Evolutionary conservation across 331 rosid genomes (phyloP), one percentile per base, ranked within the genome.

Genomic region (Spiraea crenata): DNA sequence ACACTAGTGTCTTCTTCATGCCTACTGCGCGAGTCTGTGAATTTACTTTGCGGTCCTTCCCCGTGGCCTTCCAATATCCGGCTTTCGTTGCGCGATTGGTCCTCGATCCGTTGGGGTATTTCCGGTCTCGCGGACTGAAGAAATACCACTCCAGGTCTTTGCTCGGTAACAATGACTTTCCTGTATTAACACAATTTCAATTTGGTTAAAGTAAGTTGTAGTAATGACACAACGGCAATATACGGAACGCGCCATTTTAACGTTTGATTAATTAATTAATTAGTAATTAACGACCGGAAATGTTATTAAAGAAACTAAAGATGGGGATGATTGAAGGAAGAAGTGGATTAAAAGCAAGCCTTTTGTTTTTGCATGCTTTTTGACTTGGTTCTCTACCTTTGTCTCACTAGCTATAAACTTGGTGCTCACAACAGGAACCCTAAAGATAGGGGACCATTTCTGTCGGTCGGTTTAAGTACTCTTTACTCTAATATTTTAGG

Each of bases 101-200:
- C 78, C 99, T 91, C 60, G 99, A 95, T 20, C 99, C 99, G 9
- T 95, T 95, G 5, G 99, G 99, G 47, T 95, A 95, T 82, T 95
- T 95, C 16, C 97, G 82, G 46, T 95, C 97, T 5, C 97, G 62
- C 40, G 99, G 93, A 54, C 99, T 89, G 42, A 95, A 95, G 84
- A 95, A 95, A 67, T 91, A 95, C 99, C 99, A 95, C 72, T 95
- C 99, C 45, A 95, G 87, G 85, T 95, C 99, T 79, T 95, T 95
- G 74, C 99, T 96, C 0, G 99, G 99, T 52, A 95, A 75, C 80
- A 95, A 82, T 51, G 99, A 95, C 55, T 89, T 95, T 41, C 97
- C 99, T 95, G 85, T 58, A 50, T 4, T 3, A 31, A 39, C 39
- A 39, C 39, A 39, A 44, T 46, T 66, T 65, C 65, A 61, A 20